Base-by-base conservation (phyloP, 768 basidiomycete species). In the Serendipita sp. region DNA sequence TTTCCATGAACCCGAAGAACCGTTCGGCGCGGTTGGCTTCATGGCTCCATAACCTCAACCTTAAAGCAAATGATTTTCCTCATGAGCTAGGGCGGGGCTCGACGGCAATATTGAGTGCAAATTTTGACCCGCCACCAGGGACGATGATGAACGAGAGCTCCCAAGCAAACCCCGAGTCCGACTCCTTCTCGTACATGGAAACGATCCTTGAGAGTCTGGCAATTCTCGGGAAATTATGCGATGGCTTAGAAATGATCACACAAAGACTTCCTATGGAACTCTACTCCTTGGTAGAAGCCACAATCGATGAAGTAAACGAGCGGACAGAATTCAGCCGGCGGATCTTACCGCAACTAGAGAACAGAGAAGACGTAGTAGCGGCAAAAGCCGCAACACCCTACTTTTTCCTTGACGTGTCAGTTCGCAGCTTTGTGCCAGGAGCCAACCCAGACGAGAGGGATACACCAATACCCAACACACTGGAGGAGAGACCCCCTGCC, bases 181-280 rank as follows among this genome's bases (percentile, higher is more conserved):
- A 99, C 71, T 92, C 91, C 0, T 99, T 96, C 73, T 74, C 83
- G 3, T 98, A 97, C 70, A 86, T 98, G 68, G 96, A 97, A 75
- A 88, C 83, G 1, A 78, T 98, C 3, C 76, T 98, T 5, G 96
- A 98, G 73, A 88, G 93, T n/a, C 77, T 98, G 11, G 87, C 92
- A 13, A 86, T 92, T 1, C 77, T 99, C 13, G 95, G 94, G 4
- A 88, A 89, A 70, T 79, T 98, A 2, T 91, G 90, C 2, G 83
- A 76, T 63, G 89, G 85, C 3, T 76, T 98, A 15, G 96, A 99
- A 69, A 82, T 79, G 60, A 77, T 98, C 50, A 77, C 84, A 3
- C 93, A 97, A 72, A 83, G 93, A 62, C 75, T 96, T 2, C 82
- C 88, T 1, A 76, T 79, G 58, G 96, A 99, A 74, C 80, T 98